Conservation (phyloP, 441 rosid species). For the Pelargonium myrrhifolium region DNA sequence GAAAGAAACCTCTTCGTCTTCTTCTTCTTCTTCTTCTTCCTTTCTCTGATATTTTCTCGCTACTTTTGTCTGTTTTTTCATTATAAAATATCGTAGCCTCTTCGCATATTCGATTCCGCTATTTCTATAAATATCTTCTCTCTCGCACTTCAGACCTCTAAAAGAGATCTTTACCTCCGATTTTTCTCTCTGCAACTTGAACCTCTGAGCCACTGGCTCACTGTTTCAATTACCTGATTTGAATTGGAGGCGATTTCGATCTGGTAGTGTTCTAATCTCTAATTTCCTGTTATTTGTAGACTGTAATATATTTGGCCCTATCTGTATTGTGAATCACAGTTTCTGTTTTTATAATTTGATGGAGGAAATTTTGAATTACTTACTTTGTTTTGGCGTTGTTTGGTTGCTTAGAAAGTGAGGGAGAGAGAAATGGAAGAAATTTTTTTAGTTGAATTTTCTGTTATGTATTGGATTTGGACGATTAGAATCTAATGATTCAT, state of each 20-base stretch:
- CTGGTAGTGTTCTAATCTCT: conserved; percentile 9
- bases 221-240: not conserved
- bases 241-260: not conserved
- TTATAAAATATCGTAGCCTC: conserved; percentile 3
- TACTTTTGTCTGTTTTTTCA: conserved; percentile 10
- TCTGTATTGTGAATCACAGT: not conserved
- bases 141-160: conserved; percentile 7
- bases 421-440: not conserved
- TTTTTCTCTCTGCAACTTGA: conserved; percentile 4
- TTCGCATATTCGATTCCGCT: conserved; percentile 5
- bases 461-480: not conserved
- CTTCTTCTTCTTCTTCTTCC: not conserved
- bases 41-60: not conserved
- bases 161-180: not conserved
- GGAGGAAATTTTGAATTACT: no score
- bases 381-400: not conserved
- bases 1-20: not conserved
- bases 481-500: not conserved
- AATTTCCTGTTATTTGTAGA: not conserved
- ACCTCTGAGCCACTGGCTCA: conserved; percentile 4
- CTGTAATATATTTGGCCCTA: not conserved
- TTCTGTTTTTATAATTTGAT: not conserved
- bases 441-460: not conserved
- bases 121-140: conserved; percentile 12
- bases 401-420: not conserved